These are phyloP conservation scores for Aspergillus pseudoterreus DNA, from an alignment of 2,329 filamentous ascomycete species.

Conservation along the genomic window DNA sequence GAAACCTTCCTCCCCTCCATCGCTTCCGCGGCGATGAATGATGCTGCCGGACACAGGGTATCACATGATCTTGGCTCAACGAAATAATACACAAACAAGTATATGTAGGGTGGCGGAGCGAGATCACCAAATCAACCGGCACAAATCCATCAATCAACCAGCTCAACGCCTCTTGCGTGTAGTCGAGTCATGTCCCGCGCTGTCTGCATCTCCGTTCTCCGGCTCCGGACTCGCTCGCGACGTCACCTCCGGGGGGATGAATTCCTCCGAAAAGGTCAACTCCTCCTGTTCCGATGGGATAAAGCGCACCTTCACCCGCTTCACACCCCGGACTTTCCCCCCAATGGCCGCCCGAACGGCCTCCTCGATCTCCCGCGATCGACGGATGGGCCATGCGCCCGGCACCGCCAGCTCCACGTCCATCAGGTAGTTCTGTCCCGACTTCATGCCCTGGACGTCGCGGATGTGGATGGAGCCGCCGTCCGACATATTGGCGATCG, in stretches of 20 bases:
- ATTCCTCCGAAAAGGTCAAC: conserved; percentile 70
- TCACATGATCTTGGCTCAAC: conserved; percentile 8
- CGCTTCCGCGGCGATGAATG: background rate
- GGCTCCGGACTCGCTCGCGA: conserved; percentile 58
- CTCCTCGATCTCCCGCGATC: conserved; percentile 67
- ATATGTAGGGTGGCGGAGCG: background rate
- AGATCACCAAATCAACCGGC: background rate
- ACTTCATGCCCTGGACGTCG: conserved; percentile 85
- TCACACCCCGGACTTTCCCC: conserved; percentile 74
- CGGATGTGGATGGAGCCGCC: conserved; percentile 65
- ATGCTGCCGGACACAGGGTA: conserved; percentile 3
- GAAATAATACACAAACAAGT: no score
- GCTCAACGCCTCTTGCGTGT: conserved; percentile 22
- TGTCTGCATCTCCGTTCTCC: conserved; percentile 49
- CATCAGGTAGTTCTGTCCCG: conserved; percentile 91
- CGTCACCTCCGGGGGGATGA: conserved; percentile 63
- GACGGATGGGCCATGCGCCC: conserved; percentile 68
- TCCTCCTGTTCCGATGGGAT: conserved; percentile 61
- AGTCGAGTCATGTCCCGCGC: conserved; percentile 16
- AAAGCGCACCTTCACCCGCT: conserved; percentile 80
- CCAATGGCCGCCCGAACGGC: conserved; percentile 69
- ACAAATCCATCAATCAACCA: background rate
- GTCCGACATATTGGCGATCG: conserved; percentile 53
- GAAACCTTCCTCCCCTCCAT: background rate
- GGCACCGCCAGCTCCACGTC: conserved; percentile 85